These are phyloP conservation scores for Ophiostoma pallidulum DNA, from an alignment of 2,329 filamentous ascomycete species.

Conservation along the genomic window DNA sequence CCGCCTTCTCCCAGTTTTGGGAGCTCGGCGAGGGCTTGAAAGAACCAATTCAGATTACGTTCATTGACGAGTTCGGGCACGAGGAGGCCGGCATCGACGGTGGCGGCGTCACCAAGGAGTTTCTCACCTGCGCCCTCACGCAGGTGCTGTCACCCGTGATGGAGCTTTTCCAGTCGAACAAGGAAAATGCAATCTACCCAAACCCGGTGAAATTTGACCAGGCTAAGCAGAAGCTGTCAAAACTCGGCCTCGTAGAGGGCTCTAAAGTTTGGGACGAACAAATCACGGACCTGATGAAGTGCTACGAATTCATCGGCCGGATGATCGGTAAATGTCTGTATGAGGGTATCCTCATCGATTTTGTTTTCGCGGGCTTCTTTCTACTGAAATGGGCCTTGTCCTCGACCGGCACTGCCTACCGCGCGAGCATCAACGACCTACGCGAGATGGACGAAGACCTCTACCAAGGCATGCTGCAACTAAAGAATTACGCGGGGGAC, in stretches of 20 bases:
- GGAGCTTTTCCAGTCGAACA: constrained; percentile 71
- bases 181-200: constrained; percentile 78
- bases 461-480: constrained; percentile 71
- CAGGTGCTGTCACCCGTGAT: constrained; percentile 61
- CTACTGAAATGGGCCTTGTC: constrained; percentile 87
- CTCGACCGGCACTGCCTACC: constrained; percentile 53
- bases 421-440: constrained; percentile 89
- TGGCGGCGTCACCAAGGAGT: constrained; percentile 95
- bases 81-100: constrained; percentile 92
- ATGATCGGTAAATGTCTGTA: constrained; percentile 96
- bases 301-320: constrained; percentile 86
- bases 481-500: constrained; percentile 80
- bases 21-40: constrained; percentile 73
- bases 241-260: constrained; percentile 40
- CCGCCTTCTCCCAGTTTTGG: constrained; percentile 80
- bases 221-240: constrained; percentile 47
- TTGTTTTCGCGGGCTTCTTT: constrained; percentile 91
- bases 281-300: constrained; percentile 53
- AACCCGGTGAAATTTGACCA: constrained; percentile 73
- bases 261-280: constrained; percentile 47
- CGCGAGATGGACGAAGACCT: constrained; percentile 83
- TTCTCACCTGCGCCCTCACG: constrained; percentile 76
- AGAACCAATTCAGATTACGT: constrained; percentile 93
- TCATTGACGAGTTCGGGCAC: constrained; percentile 81
- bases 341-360: constrained; percentile 89